Evolutionary conservation across 345 rosid genomes (phyloP), one percentile per base, ranked within the genome.

Genomic region (Anastatica hierochuntica): DNA sequence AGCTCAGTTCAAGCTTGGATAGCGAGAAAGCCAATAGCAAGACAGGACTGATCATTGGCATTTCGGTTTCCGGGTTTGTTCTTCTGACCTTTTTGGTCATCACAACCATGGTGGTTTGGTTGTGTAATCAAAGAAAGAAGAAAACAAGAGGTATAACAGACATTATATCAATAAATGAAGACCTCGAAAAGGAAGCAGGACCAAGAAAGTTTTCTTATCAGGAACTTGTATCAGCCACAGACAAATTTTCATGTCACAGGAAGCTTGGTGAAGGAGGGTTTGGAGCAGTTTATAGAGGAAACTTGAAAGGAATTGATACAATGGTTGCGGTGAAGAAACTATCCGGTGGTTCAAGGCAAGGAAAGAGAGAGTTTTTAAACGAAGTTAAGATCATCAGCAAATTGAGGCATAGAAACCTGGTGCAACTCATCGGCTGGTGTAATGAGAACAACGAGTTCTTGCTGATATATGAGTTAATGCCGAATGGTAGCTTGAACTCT

Each of bases 181-280:
- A 76, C 11, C 49, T 79, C 2, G 77, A 72, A 60, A 71, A 15
- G 51, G 71, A 66, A 29, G 49, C 70, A 35, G 76, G 77, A 19
- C 81, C 79, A 3, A 72, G 60, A 17, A 69, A 63, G 23, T 72
- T 76, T 43, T 24, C 70, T 17, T 51, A 26, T 1, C 27, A 38
- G 5, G 76, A 79, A 4, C 77, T 76, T 17, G 49, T 16, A 18
- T 43, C 44, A 1, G 81, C 76, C 1, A 72, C 79, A 2, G 60
- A 40, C 45, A 69, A 61, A 34, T 74, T 79, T 54, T 58, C 73
- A 0, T 1, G 20, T 1, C 63, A 52, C 0, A 66, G 67, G 9
- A 76, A 76, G 49, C 26, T 79, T 8, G 74, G 77, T 1, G 72
- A 72, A 59, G 78, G 80, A 26, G 78, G 80, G 0, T 78, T 75